phyloP scores from a whole-genome alignment of 2,329 filamentous ascomycete species.

The Parascedosporium putredinis region DNA sequence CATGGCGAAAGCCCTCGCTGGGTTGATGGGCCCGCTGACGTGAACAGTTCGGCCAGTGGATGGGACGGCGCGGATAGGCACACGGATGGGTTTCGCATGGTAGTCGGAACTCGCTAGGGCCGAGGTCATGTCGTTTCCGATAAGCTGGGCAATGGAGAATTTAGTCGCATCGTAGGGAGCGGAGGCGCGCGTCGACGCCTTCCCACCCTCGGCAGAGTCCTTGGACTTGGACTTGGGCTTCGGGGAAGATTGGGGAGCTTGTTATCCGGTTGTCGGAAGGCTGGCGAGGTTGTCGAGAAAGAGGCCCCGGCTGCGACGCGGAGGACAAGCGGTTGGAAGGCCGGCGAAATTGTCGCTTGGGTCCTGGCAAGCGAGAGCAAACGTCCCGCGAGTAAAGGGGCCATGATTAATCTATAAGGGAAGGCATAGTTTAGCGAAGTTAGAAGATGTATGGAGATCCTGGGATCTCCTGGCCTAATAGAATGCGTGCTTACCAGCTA shows the following conservation, averaged over 20 bases:
- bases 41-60: constrained; percentile 33
- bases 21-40: constrained; percentile 31
- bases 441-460: too few relatives aligned
- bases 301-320: constrained; percentile 5
- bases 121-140: constrained; percentile 22
- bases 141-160: constrained; percentile 10
- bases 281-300: constrained; percentile 2
- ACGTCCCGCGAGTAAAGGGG: not conserved
- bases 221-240: constrained; percentile 5
- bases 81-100: constrained; percentile 18
- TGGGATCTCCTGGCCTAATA: too few relatives aligned
- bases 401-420: too few relatives aligned
- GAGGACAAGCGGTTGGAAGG: not conserved
- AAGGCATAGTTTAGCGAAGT: too few relatives aligned
- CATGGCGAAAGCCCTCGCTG: constrained; percentile 31
- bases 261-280: constrained; percentile 1
- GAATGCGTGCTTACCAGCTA: not conserved
- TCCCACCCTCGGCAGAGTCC: not conserved
- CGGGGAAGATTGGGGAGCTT: constrained; percentile 8
- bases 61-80: constrained; percentile 27
- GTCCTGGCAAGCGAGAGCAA: constrained; percentile 2
- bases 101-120: constrained; percentile 21
- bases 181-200: not conserved
- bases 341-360: not conserved
- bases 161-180: constrained; percentile 7